These are phyloP conservation scores for Saksenaea vasiformis DNA, from an alignment of 371 early-diverging fungal species.

Conservation along the genomic window DNA sequence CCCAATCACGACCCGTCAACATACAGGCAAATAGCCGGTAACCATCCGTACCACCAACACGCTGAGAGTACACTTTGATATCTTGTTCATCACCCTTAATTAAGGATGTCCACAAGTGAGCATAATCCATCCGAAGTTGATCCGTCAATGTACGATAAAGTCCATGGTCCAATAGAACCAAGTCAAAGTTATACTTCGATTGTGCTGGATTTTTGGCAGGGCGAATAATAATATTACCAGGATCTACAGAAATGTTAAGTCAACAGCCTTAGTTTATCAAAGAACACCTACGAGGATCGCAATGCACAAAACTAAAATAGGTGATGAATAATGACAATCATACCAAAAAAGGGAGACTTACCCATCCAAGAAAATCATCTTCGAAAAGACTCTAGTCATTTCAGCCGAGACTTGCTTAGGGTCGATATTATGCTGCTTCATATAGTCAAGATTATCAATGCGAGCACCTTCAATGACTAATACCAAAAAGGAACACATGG, in stretches of 20 bases:
- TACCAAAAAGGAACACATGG: neutral
- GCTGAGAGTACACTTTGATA: conserved; percentile 60
- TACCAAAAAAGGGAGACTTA: conserved; percentile 21
- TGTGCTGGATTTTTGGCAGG: conserved; percentile 42
- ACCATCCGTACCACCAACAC: conserved; percentile 73
- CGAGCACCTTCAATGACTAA: conserved; percentile 69
- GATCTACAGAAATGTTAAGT: conserved; percentile 41
- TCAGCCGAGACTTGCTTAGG: conserved; percentile 74
- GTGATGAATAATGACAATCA: neutral
- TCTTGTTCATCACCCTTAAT: conserved; percentile 75
- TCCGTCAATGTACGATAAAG: conserved; percentile 78
- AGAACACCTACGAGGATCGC: conserved; percentile 67
- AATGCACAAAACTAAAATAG: conserved; percentile 63
- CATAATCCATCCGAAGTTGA: conserved; percentile 80
- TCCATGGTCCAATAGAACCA: conserved; percentile 93
- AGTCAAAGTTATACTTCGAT: conserved; percentile 76
- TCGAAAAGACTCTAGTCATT: conserved; percentile 74
- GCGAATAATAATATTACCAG: conserved; percentile 76
- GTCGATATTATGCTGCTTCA: conserved; percentile 68
- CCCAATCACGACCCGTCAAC: conserved; percentile 88
- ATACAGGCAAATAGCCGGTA: conserved; percentile 85
- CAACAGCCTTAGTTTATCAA: neutral
- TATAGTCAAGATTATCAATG: conserved; percentile 75
- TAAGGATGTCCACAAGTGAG: conserved; percentile 85
- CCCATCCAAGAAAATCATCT: conserved; percentile 93